phyloP scores from a whole-genome alignment of 495 filamentous ascomycete genomes.

The Trichocladium uniseriatum region DNA sequence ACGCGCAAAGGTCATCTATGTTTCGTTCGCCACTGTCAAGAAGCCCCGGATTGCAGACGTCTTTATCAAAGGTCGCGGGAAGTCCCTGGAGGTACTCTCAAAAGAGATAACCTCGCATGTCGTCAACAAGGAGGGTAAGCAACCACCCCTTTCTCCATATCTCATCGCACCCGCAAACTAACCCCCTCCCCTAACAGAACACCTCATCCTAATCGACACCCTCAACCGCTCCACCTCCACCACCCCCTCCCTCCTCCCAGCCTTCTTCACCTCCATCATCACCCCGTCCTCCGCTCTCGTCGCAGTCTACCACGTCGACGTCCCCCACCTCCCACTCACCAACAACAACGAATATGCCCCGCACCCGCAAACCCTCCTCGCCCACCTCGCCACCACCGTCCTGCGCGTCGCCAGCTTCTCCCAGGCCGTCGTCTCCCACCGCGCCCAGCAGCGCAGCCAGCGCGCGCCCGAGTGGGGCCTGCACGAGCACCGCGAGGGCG shows the following conservation, averaged over 20 bases:
- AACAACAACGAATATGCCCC: conserved; percentile 51
- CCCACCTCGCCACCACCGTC: conserved; percentile 43
- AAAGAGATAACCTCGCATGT: conserved; percentile 48
- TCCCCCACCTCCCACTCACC: conserved; percentile 34
- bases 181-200: conserved; percentile 30
- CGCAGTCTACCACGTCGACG: conserved; percentile 59
- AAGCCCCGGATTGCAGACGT: conserved; percentile 48
- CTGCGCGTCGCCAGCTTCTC: conserved; percentile 46
- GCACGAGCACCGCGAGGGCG: conserved; percentile 62
- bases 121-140: conserved; percentile 16
- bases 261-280: conserved; percentile 49
- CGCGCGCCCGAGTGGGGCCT: conserved; percentile 69
- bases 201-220: conserved; percentile 54
- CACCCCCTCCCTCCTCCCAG: conserved; percentile 34
- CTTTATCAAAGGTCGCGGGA: conserved; percentile 55
- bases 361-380: conserved; percentile 50
- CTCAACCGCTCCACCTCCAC: conserved; percentile 43
- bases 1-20: conserved; percentile 53
- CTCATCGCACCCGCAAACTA: conserved; percentile 16
- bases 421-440: conserved; percentile 58
- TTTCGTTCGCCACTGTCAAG: conserved; percentile 64
- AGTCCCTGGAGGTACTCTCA: conserved; percentile 42
- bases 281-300: conserved; percentile 46
- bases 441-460: conserved; percentile 58
- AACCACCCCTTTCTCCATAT: conserved; percentile 17